Base-by-base conservation (phyloP, 2,329 filamentous ascomycete genomes). In the Coniochaeta ligniaria region DNA sequence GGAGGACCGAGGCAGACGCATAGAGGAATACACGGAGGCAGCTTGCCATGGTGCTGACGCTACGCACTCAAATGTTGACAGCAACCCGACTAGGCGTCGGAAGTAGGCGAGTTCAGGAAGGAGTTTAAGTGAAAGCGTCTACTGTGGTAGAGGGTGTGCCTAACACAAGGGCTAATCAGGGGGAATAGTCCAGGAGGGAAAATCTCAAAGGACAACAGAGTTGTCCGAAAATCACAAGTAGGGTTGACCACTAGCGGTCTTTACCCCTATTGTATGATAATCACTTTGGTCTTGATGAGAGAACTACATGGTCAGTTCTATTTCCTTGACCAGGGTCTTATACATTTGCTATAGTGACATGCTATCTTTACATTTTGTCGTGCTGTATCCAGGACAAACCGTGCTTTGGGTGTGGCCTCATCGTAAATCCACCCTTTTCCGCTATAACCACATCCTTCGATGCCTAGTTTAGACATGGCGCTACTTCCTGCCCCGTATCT, bases 111-210 rank as follows among this genome's bases (percentile, higher is more conserved):
- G 59, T 78, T 73, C 68, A 75, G 74, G n/a, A n/a, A n/a, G 66
- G 78, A 75, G 7, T 67, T 69, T 2, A 69, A 80, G 11, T 77
- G 77, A 61, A 75, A 79, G 61, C 64, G 62, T n/a, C n/a, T n/a
- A n/a, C n/a, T n/a, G n/a, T n/a, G 1, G 72, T 74, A 0, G 75
- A 79, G 70, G 70, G 67, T 22, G 75, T 78, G 28, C 74, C 76
- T 6, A 76, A 77, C 20, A 74, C 74, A 62, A 74, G 73, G 57
- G 73, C 76, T 1, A 76, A 75, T 1, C 74, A 78, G 68, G 75
- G 28, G 75, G 0, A 69, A 74, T 59, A 66, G 79, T 55, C 67
- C 78, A 2, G 11, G 20, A 5, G 47, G 26, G 24, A 52, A 14
- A 52, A 77, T 77, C 0, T 69, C 67, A 54, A 80, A 75, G 36